Percentiles rank a stretch among this genome's conserved stretches.
These are phyloP conservation scores for Camellia lanceoleosa DNA, from an alignment of 148 eudicot genomes.

Conservation along the genomic window DNA sequence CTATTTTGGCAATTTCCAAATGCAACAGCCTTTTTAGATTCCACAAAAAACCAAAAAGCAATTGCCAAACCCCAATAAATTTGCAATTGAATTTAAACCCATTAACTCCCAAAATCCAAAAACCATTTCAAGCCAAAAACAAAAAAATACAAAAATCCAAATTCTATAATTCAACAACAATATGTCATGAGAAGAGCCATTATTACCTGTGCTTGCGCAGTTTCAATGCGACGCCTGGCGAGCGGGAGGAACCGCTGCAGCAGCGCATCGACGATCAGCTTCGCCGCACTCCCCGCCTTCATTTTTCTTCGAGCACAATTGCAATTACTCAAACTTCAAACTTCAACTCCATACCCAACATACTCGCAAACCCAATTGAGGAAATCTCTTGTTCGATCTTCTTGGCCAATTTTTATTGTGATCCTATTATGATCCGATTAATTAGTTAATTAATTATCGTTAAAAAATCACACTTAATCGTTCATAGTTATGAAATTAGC, in stretches of 20 bases:
- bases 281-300: slow-evolving; percentile 96
- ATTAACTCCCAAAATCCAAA: too few species aligned
- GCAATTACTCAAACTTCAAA: not conserved
- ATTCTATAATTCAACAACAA: not conserved
- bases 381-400: not conserved
- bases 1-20: too few species aligned
- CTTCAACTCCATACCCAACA: not conserved
- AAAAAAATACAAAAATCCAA: not conserved
- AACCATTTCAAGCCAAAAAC: too few species aligned
- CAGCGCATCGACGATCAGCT: slow-evolving; percentile 91
- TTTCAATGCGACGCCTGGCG: slow-evolving; percentile 94
- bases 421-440: too few species aligned
- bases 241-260: slow-evolving; percentile 96
- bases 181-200: not conserved
- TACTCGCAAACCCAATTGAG: not conserved
- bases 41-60: too few species aligned
- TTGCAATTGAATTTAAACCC: too few species aligned
- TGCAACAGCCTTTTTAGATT: too few species aligned
- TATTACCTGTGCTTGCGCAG: slow-evolving; percentile 91
- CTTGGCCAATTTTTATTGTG: too few species aligned
- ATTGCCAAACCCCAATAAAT: too few species aligned
- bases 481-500: too few species aligned
- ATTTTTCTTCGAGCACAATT: slow-evolving; percentile 21
- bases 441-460: too few species aligned
- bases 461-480: too few species aligned